phyloP scores from a whole-genome alignment of 768 basidiomycete species.

The Podaxis mareebaensis region DNA sequence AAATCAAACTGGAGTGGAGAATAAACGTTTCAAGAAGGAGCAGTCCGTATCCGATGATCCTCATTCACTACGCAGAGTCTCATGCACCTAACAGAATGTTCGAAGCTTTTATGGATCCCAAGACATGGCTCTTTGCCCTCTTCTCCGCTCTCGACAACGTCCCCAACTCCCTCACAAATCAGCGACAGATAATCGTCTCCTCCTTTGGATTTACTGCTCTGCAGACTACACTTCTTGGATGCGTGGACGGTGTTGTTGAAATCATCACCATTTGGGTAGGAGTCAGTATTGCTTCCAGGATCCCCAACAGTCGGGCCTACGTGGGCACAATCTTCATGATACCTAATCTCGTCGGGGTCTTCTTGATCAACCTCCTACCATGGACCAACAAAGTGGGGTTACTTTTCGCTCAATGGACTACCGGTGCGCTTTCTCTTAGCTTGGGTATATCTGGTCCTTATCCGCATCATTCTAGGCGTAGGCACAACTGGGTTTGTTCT shows the following conservation, averaged over 20 bases:
- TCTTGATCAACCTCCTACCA: slow-evolving; percentile 65
- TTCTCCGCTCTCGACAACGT: slow-evolving; percentile 63
- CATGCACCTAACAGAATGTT: slow-evolving; percentile 47
- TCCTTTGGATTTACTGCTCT: slow-evolving; percentile 65
- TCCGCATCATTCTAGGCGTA: slow-evolving; percentile 32
- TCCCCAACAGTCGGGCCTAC: slow-evolving; percentile 62
- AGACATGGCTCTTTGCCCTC: slow-evolving; percentile 77
- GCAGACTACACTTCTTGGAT: slow-evolving; percentile 69
- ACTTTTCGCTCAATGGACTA: slow-evolving; percentile 55
- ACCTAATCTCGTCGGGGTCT: slow-evolving; percentile 63
- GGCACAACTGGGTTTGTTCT: slow-evolving; percentile 61
- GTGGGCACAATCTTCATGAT: slow-evolving; percentile 61
- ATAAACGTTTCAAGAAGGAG: slow-evolving; percentile 77
- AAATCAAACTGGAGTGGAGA: slow-evolving; percentile 83
- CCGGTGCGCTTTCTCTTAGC: slow-evolving; percentile 34
- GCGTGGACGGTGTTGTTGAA: slow-evolving; percentile 64
- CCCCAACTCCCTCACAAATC: slow-evolving; percentile 67
- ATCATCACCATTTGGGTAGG: slow-evolving; percentile 73
- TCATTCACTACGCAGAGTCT: not conserved
- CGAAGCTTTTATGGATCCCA: slow-evolving; percentile 67
- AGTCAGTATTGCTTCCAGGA: slow-evolving; percentile 55
- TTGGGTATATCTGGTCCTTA: not conserved
- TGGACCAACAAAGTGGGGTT: slow-evolving; percentile 68
- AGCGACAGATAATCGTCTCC: slow-evolving; percentile 61
- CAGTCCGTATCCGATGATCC: slow-evolving; percentile 49